Percentiles rank a stretch among this genome's conserved stretches.
These are phyloP conservation scores for Colletotrichum lini DNA, from an alignment of 2,329 filamentous ascomycete species.

Conservation along the genomic window DNA sequence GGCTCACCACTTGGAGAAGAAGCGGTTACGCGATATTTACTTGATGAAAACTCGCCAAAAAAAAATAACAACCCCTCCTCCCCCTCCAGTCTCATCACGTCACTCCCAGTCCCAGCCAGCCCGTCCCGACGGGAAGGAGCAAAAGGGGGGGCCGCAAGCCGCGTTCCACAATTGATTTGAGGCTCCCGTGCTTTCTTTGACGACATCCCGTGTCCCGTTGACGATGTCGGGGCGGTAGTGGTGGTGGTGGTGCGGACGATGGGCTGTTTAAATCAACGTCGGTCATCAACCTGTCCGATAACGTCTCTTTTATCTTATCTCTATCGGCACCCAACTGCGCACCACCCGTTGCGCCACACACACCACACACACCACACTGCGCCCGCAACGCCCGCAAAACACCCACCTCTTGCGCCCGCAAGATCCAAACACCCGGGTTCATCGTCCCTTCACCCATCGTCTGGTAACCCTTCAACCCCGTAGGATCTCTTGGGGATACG, in stretches of 20 bases:
- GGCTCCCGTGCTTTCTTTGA: conserved; percentile 32
- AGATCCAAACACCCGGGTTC: conserved; percentile 38
- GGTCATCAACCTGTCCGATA: background rate
- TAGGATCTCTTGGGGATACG: conserved; percentile 12
- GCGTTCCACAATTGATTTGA: conserved; percentile 29
- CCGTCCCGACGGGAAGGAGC: conserved; percentile 22
- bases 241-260: too few relatives aligned
- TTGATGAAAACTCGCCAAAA: conserved; percentile 37
- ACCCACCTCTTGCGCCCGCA: conserved; percentile 41
- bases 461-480: background rate
- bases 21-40: conserved; percentile 41
- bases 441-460: background rate
- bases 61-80: background rate
- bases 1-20: conserved; percentile 8
- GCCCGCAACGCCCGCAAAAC: conserved; percentile 37
- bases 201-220: conserved; percentile 4
- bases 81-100: background rate
- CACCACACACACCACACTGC: background rate
- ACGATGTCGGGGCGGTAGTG: background rate
- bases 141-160: background rate
- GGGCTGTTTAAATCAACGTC: conserved; percentile 19
- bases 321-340: too few relatives aligned
- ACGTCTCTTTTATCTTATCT: background rate
- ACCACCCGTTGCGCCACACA: conserved; percentile 10
- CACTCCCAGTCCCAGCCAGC: conserved; percentile 9